phyloP scores from a whole-genome alignment of 768 basidiomycete genomes.

The Mrakia blollopis region DNA sequence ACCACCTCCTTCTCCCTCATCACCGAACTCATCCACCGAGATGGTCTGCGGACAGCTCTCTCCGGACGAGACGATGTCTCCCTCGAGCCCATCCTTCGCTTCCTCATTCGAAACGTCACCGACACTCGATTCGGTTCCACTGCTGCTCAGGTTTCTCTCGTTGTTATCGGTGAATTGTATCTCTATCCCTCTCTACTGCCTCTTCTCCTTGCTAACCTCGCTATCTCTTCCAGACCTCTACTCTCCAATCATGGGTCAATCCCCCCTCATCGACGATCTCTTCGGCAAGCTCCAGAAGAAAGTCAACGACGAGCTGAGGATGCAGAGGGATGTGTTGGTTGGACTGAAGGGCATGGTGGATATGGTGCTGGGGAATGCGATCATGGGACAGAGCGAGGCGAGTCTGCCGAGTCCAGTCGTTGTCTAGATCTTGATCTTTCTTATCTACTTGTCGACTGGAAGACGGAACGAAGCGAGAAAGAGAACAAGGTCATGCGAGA shows the following conservation, averaged over 20 bases:
- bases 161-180: constrained; percentile 69
- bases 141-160: constrained; percentile 69
- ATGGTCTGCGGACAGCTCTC: constrained; percentile 79
- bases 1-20: constrained; percentile 82
- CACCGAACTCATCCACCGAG: constrained; percentile 85
- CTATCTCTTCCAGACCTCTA: constrained; percentile 70
- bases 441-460: no score
- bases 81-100: constrained; percentile 80
- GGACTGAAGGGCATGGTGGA: constrained; percentile 32
- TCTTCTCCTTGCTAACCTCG: not conserved
- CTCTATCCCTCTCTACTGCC: not conserved
- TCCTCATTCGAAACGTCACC: constrained; percentile 75
- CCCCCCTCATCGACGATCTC: constrained; percentile 81
- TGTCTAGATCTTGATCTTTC: not conserved
- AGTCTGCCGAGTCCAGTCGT: not conserved
- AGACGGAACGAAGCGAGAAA: no score
- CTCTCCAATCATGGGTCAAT: constrained; percentile 82
- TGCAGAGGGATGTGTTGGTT: constrained; percentile 68
- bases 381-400: constrained; percentile 5
- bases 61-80: constrained; percentile 88
- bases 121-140: constrained; percentile 91
- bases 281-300: constrained; percentile 77
- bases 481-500: no score
- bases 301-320: constrained; percentile 74
- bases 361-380: constrained; percentile 29